Evolutionary conservation across 1,284 basidiomycete genomes (phyloP).

Genomic region (Melampsora abietis-canadensis): DNA sequence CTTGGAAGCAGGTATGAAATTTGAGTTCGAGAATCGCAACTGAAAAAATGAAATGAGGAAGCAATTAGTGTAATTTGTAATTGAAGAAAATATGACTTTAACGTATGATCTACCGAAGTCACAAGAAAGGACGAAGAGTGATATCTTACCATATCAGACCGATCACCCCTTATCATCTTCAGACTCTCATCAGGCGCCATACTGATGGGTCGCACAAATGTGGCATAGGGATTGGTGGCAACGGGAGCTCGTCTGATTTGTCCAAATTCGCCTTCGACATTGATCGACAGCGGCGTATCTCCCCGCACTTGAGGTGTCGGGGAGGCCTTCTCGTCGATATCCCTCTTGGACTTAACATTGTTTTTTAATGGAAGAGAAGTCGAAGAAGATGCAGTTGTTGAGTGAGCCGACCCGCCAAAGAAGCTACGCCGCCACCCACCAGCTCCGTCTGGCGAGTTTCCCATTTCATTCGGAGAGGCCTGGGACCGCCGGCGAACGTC

Average conservation of each 20-base stretch:
- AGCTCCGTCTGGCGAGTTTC: constrained; percentile 10
- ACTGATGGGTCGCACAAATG: constrained; percentile 38
- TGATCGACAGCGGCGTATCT: neutral
- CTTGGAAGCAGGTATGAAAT: neutral
- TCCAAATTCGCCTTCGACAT: neutral
- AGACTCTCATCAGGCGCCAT: constrained; percentile 35
- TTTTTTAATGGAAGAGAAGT: neutral
- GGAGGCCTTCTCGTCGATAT: neutral
- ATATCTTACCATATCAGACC: constrained; percentile 21
- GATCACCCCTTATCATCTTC: constrained; percentile 36
- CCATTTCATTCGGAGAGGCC: neutral
- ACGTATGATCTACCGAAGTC: too few species aligned
- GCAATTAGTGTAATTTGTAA: neutral
- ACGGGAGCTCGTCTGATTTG: neutral
- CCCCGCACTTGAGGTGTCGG: neutral
- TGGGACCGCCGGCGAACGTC: constrained; percentile 30
- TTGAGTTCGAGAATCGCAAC: neutral
- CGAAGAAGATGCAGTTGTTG: neutral
- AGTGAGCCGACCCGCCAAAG: constrained; percentile 19
- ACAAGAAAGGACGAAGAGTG: too few species aligned
- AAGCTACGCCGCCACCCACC: constrained; percentile 34
- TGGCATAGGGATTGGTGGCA: constrained; percentile 13
- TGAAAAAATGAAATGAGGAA: too few species aligned
- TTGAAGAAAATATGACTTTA: too few species aligned
- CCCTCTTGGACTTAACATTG: neutral